phyloP scores from a whole-genome alignment of 208 protist species.

The Crithidia brevicula region DNA sequence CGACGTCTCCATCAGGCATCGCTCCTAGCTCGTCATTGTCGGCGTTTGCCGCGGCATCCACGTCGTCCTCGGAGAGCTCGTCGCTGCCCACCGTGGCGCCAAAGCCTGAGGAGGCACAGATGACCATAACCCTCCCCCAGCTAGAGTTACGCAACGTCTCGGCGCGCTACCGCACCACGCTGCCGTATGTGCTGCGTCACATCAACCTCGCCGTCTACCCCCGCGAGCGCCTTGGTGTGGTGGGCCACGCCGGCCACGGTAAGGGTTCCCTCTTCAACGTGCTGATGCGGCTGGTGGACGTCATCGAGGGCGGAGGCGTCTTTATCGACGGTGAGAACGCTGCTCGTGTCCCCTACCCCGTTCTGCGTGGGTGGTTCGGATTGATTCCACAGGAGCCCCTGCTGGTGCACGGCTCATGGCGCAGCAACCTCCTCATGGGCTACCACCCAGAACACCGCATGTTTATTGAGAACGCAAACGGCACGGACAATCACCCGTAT shows the following conservation, averaged over 20 bases:
- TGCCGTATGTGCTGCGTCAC: constrained; percentile 54
- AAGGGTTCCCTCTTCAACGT: constrained; percentile 73
- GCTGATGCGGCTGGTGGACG: constrained; percentile 77
- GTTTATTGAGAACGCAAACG: constrained; percentile 19
- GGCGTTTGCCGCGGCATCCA: constrained; percentile 9
- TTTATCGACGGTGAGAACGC: constrained; percentile 94
- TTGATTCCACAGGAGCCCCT: constrained; percentile 98
- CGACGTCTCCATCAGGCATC: neutral
- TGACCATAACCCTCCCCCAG: constrained; percentile 28
- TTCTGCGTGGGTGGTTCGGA: constrained; percentile 91
- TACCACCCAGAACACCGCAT: constrained; percentile 35
- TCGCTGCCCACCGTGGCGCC: neutral
- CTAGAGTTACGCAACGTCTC: constrained; percentile 68
- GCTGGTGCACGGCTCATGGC: constrained; percentile 93
- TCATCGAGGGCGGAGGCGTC: constrained; percentile 70
- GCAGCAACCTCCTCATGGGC: constrained; percentile 90
- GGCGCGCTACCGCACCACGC: constrained; percentile 53
- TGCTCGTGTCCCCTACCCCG: constrained; percentile 76
- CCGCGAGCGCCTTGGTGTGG: constrained; percentile 55
- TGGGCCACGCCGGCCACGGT: constrained; percentile 68
- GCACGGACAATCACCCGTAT: constrained; percentile 8
- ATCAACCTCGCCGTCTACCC: constrained; percentile 55
- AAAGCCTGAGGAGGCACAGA: neutral
- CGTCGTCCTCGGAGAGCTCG: constrained; percentile 8
- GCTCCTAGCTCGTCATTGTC: constrained; percentile 9